Conservation (phyloP, 352 stramenopile species). For the Phytophthora podocarpi region DNA sequence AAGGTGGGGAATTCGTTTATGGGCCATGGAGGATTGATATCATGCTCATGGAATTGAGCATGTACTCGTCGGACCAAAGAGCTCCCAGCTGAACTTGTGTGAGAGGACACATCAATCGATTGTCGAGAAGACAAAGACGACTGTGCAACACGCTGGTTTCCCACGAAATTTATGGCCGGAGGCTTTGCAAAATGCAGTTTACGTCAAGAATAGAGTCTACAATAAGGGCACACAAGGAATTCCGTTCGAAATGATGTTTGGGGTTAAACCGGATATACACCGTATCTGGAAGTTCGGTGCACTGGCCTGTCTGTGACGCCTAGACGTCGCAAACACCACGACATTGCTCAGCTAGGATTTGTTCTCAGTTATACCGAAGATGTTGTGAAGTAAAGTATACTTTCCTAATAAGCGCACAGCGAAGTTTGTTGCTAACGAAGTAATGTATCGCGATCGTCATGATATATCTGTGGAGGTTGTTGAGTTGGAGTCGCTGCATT, state of each 20-base stretch:
- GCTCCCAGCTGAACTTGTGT: not conserved
- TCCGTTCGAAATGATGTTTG: constrained; percentile 6
- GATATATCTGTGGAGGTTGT: not conserved
- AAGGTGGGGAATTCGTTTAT: not conserved
- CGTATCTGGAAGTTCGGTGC: not conserved
- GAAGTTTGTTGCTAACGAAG: constrained; percentile 14
- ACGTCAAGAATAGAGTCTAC: not conserved
- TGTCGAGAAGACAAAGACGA: not conserved
- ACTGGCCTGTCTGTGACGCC: not conserved
- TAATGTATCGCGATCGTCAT: constrained; percentile 6
- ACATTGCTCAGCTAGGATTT: not conserved
- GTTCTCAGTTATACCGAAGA: constrained; percentile 7
- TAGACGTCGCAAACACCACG: not conserved
- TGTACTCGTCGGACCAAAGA: not conserved
- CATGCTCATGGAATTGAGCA: not conserved
- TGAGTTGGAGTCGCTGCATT: constrained; percentile 3
- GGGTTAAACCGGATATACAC: not conserved
- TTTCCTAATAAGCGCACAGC: constrained; percentile 3
- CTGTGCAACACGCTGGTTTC: not conserved
- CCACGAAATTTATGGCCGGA: not conserved
- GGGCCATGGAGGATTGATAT: not conserved
- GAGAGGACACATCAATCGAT: not conserved
- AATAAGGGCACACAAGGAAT: too few species aligned
- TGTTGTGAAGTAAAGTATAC: constrained; percentile 5
- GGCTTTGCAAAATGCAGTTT: not conserved